Percentiles rank a stretch among this genome's conserved stretches.
Evolutionary conservation across 768 basidiomycete genomes (phyloP).

Genomic region (Suillus variegatus): DNA sequence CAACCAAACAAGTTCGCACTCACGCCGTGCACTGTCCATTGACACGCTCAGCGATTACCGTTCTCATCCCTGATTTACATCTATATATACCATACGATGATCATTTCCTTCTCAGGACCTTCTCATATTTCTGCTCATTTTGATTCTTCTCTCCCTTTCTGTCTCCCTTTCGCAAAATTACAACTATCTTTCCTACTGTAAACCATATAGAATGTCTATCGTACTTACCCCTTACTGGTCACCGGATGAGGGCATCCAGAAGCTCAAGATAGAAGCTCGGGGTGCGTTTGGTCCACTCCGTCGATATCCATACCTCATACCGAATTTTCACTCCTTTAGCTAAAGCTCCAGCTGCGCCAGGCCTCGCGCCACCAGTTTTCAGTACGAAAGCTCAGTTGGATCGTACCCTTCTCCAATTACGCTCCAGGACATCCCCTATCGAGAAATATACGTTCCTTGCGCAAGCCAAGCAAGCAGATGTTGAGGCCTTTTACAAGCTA

Average conservation of each 20-base stretch:
- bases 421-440: slow-evolving; percentile 70
- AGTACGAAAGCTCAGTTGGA: slow-evolving; percentile 51
- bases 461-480: slow-evolving; percentile 71
- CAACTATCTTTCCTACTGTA: neutral
- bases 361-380: slow-evolving; percentile 62
- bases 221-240: slow-evolving; percentile 71
- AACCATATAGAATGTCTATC: slow-evolving; percentile 47
- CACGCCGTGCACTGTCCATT: neutral
- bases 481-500: slow-evolving; percentile 75
- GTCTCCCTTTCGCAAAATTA: neutral
- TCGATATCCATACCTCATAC: slow-evolving; percentile 5
- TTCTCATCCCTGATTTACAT: neutral
- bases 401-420: slow-evolving; percentile 70
- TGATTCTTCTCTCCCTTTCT: neutral
- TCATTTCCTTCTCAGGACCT: neutral
- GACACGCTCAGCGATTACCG: neutral
- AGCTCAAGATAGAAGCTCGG: slow-evolving; percentile 59
- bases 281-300: slow-evolving; percentile 37
- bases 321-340: slow-evolving; percentile 30
- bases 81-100: neutral
- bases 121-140: neutral
- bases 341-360: slow-evolving; percentile 46
- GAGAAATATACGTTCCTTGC: slow-evolving; percentile 88
- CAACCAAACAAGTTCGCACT: neutral
- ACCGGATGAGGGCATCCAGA: slow-evolving; percentile 61